phyloP scores from a whole-genome alignment of 345 rosid species.

The Raphanus sativus region DNA sequence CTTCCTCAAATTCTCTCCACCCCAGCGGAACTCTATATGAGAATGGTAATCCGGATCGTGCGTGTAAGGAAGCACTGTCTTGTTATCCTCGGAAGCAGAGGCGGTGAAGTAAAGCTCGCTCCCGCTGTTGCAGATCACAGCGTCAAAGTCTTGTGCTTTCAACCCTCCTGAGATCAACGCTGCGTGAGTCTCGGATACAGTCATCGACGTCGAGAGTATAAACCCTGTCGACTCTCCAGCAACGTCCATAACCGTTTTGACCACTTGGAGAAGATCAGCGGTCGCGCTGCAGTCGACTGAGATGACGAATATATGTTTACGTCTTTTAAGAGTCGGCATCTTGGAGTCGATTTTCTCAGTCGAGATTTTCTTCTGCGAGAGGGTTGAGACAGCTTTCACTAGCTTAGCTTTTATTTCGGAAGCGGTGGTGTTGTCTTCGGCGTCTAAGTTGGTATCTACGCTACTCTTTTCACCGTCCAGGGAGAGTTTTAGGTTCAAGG shows the following conservation, averaged over 20 bases:
- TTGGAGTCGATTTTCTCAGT: constrained; percentile 45
- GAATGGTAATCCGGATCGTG: constrained; percentile 72
- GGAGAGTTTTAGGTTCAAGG: constrained; percentile 63
- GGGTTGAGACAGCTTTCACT: constrained; percentile 44
- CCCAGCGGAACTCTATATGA: constrained; percentile 80
- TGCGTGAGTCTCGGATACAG: constrained; percentile 61
- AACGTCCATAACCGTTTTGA: constrained; percentile 44
- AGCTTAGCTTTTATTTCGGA: constrained; percentile 44
- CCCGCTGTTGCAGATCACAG: constrained; percentile 81
- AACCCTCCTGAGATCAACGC: constrained; percentile 54
- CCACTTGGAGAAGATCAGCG: constrained; percentile 41
- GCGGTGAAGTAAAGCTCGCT: constrained; percentile 69
- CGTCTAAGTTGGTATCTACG: constrained; percentile 38
- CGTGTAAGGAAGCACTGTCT: constrained; percentile 46
- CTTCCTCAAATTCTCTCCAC: constrained; percentile 69
- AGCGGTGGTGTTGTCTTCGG: constrained; percentile 45
- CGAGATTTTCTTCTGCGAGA: constrained; percentile 40
- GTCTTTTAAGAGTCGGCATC: constrained; percentile 50
- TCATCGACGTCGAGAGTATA: constrained; percentile 61
- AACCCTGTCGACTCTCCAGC: constrained; percentile 53
- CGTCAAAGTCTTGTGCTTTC: constrained; percentile 63
- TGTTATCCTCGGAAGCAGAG: constrained; percentile 45
- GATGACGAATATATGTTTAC: constrained; percentile 57
- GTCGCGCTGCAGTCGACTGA: constrained; percentile 52
- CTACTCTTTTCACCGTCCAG: constrained; percentile 62